These are phyloP conservation scores for Penicillium ochrochloron DNA, from an alignment of 495 filamentous ascomycete species.

Conservation along the genomic window DNA sequence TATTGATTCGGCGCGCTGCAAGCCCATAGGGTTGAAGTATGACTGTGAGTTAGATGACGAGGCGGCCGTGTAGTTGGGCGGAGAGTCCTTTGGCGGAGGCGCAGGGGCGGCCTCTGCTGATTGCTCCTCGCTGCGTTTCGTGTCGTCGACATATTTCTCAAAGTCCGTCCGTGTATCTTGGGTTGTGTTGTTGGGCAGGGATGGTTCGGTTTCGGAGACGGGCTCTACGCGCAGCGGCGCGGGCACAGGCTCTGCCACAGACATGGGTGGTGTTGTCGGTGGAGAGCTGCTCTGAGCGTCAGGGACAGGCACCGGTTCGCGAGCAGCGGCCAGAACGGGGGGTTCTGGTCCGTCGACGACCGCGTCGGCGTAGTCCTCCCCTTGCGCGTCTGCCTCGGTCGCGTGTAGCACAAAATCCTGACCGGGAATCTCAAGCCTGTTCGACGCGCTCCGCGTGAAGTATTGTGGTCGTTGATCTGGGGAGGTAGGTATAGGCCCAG, in stretches of 20 bases:
- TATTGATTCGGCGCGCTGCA: constrained; percentile 72
- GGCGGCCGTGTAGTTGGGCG: constrained; percentile 36
- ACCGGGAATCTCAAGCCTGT: constrained; percentile 27
- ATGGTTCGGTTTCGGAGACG: constrained; percentile 9
- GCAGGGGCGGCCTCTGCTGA: constrained; percentile 35
- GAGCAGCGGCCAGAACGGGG: constrained; percentile 18
- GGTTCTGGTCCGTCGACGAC: constrained; percentile 25
- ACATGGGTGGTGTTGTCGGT: constrained; percentile 37
- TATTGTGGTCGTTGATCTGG: constrained; percentile 19
- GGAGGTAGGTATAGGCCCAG: constrained; percentile 38
- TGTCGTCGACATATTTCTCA: constrained; percentile 52
- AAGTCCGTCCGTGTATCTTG: constrained; percentile 44
- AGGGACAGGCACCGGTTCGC: constrained; percentile 16
- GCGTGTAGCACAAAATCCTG: constrained; percentile 26
- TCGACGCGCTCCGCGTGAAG: constrained; percentile 28
- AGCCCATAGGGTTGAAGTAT: constrained; percentile 56
- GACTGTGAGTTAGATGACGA: constrained; percentile 51
- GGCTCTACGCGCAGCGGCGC: constrained; percentile 31
- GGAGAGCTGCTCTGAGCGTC: constrained; percentile 19
- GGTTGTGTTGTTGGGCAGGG: constrained; percentile 14
- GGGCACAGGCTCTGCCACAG: constrained; percentile 36
- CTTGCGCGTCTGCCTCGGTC: constrained; percentile 23
- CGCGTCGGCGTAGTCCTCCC: constrained; percentile 26
- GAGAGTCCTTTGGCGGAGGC: constrained; percentile 50
- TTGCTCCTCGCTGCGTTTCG: constrained; percentile 42